Evolutionary conservation across 495 filamentous ascomycete species (phyloP), one percentile per base, ranked within the genome.

Genomic region (Lophium mytilinum): DNA sequence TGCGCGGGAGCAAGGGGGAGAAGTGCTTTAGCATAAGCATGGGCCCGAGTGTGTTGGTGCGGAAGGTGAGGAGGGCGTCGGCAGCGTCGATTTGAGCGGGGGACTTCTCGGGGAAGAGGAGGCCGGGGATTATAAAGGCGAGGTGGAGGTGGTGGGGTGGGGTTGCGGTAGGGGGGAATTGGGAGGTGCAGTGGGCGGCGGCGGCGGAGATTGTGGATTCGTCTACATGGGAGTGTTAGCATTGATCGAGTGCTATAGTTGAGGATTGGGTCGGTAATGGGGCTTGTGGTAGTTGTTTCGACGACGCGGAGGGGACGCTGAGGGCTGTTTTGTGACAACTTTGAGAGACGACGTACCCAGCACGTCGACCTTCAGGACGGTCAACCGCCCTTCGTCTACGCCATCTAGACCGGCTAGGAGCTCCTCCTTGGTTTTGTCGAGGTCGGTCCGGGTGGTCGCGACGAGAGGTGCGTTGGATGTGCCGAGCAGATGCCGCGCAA

Each of bases 11-110:
- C 62, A 89, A 83, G 1, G 71, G 70, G 0, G 75, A 73, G 56
- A 94, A 85, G 56, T 88, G 80, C 64, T 95, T 92, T 61, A 86
- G 78, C 39, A 93, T 75, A 24, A 94, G 69, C 37, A 94, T 64
- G 0, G 86, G 87, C 0, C 87, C 88, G 0, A 94, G 74, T 0
- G 83, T 71, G 59, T 94, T 94, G 37, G 85, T 79, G 17, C 76
- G 71, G 66, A 88, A 84, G 17, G 78, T 87, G 9, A 81, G 69
- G 14, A 83, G 70, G 1, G 86, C 80, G 34, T 72, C 62, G 7
- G 67, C 75, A 50, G 75, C 72, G 52, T 82, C 68, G 43, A 95
- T 76, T 53, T 86, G 81, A 0, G 68, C 58, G 0, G 84, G 86
- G 1, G 83, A 80, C 61, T 87, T 89, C 63, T 94, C 89, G 0